Evolutionary conservation across 805 yeast genomes (phyloP), one percentile per base, ranked within the genome.

Genomic region (Saccharomycopsis lassenensis): DNA sequence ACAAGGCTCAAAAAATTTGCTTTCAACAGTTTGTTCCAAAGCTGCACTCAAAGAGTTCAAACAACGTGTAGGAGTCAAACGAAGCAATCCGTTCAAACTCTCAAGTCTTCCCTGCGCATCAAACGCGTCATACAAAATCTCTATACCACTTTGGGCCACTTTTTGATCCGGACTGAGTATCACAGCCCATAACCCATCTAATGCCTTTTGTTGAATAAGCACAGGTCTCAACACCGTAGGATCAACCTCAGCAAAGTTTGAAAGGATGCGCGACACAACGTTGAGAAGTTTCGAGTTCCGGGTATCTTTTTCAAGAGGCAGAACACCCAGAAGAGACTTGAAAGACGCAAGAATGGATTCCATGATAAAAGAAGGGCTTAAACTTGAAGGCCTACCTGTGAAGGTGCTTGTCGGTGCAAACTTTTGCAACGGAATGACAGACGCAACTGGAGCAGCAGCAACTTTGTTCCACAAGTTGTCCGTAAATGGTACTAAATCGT

Each of bases 21-120:
- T 56, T 10, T 54, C 47, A 4, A 65, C 66, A 36, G 76, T 59
- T 31, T 57, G 60, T 3, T 58, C 47, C 32, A 81, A 47, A 25
- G 69, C 69, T 3, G 49, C 48, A 37, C 61, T 67, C 18, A 73
- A 58, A 0, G 85, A 72, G 3, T 46, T 46, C 4, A 85, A 47
- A 6, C 76, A 66, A 5, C 58, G 51, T 2, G 56, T 49, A 10
- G 77, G 51, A 37, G 70, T 62, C 6, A 57, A 50, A 7, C 55
- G 54, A 18, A 86, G 56, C 24, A 77, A 51, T 3, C 65, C 67
- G 31, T 64, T 70, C n/a, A 83, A 63, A 24, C 86, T 84, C 53
- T 82, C 94, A 24, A 72, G 57, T 48, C 95, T 68, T 12, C 87
- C 95, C 37, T 73, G 76, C 10, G 77, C 82, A 52, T 85, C 93